A percentile compares a stretch with the other conserved stretches of the same genome.
Conservation (phyloP, 1,139 yeast species). For the Debaryomyces fabryi region DNA sequence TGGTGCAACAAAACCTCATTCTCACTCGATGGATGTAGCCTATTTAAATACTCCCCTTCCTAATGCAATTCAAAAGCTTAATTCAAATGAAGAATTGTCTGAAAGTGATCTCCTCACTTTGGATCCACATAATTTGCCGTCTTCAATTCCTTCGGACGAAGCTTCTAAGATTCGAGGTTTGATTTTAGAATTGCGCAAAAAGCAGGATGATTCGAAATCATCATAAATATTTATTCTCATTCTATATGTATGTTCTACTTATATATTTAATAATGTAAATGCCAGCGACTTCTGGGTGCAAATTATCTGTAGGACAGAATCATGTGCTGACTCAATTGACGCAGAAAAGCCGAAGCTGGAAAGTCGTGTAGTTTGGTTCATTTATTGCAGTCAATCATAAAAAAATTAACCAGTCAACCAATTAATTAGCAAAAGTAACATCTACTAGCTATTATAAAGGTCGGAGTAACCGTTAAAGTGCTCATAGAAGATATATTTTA, state of each 20-base stretch:
- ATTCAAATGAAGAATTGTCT: slow-evolving; percentile 1
- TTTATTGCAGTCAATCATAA: slow-evolving; percentile 7
- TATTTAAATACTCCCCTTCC: slow-evolving; percentile 8
- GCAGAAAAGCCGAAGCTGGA: slow-evolving; percentile 1
- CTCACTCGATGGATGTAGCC: slow-evolving; percentile 8
- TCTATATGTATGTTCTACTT: not conserved
- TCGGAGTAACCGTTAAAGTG: not conserved
- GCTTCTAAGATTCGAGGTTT: not conserved
- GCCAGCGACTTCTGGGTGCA: slow-evolving; percentile 6
- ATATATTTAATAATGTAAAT: not conserved
- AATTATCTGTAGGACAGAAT: slow-evolving; percentile 1
- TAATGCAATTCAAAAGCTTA: not conserved
- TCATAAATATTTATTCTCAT: not conserved
- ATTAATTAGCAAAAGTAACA: not conserved
- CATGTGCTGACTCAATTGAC: slow-evolving; percentile 1
- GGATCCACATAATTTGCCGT: slow-evolving; percentile 4
- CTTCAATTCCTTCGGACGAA: not conserved
- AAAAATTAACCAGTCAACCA: slow-evolving; percentile 2
- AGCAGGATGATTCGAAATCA: not conserved
- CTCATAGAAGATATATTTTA: not conserved
- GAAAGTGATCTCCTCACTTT: slow-evolving; percentile 2
- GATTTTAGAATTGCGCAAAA: slow-evolving; percentile 4
- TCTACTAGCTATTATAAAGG: not conserved
- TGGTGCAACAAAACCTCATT: not conserved
- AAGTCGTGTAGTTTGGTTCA: slow-evolving; percentile 4